A percentile compares a stretch with the other conserved stretches of the same genome.
Evolutionary conservation across 139 green algal species (phyloP).

Genomic region (Diplosphaera chodatii): DNA sequence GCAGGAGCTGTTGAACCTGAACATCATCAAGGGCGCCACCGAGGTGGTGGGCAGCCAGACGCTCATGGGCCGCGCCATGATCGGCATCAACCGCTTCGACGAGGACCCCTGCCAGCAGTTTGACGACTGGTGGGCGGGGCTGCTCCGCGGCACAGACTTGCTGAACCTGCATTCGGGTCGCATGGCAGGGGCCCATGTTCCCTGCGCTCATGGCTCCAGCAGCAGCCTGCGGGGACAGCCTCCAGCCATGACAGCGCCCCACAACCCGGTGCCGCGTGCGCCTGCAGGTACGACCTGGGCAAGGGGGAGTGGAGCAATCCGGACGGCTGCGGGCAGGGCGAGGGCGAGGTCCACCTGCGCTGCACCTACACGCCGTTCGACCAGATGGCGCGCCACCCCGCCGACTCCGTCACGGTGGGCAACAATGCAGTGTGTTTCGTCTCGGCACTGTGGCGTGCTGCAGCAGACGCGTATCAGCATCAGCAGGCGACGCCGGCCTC

Average conservation of each 20-base stretch:
- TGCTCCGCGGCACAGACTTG: too few species aligned
- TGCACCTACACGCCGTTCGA: slow-evolving; percentile 45
- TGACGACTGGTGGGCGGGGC: slow-evolving; percentile 24
- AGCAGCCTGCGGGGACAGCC: too few species aligned
- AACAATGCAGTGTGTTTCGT: too few species aligned
- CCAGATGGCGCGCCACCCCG: slow-evolving; percentile 10
- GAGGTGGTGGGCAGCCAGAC: slow-evolving; percentile 24
- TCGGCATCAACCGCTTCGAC: slow-evolving; percentile 23
- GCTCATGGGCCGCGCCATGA: slow-evolving; percentile 32
- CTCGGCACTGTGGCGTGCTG: too few species aligned
- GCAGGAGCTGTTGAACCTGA: slow-evolving; percentile 35
- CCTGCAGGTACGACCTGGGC: slow-evolving; percentile 32
- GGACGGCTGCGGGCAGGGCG: slow-evolving; percentile 26
- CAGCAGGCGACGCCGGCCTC: too few species aligned
- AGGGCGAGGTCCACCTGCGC: slow-evolving; percentile 31
- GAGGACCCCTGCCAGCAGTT: slow-evolving; percentile 11
- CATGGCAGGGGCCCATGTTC: too few species aligned
- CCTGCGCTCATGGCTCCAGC: too few species aligned
- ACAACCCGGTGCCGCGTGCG: too few species aligned
- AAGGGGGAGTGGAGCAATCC: slow-evolving; percentile 29
- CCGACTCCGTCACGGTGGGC: neutral
- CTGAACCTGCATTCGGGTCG: too few species aligned
- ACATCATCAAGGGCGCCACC: slow-evolving; percentile 41
- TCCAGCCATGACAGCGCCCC: too few species aligned
- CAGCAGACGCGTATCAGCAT: too few species aligned